Conservation (phyloP, 73 alveolate species). For the Paramecium tetraurelia region DNA sequence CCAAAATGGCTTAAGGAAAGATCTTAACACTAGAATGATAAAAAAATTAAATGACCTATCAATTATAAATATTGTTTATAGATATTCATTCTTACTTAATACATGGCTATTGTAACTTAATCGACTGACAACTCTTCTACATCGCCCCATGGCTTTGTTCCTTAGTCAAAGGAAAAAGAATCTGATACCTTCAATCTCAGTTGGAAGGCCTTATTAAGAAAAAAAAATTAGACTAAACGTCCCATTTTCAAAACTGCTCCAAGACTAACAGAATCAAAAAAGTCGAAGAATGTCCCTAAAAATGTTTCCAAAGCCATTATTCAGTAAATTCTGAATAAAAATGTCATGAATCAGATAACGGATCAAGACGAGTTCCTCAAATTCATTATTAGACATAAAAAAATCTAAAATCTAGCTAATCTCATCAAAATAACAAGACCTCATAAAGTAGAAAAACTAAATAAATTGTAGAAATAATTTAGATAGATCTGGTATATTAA, state of each 20-base stretch:
- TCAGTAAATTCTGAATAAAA: not conserved
- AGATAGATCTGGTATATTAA: not conserved
- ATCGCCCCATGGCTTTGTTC: not conserved
- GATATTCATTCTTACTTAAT: not conserved
- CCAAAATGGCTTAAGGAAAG: not conserved
- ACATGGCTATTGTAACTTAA: not conserved
- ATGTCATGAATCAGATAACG: not conserved
- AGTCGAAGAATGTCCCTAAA: not conserved
- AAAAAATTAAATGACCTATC: not conserved
- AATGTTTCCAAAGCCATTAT: not conserved
- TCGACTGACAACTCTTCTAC: not conserved
- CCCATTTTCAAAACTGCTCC: not conserved
- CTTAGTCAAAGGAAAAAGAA: not conserved
- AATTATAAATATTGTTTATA: not conserved
- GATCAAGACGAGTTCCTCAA: not conserved
- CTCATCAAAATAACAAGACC: not conserved
- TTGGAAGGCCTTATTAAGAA: not conserved
- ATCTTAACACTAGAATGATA: not conserved
- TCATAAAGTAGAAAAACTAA: not conserved
- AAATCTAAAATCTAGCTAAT: not conserved
- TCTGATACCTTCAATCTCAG: not conserved
- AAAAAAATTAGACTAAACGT: not conserved
- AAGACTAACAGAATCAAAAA: not conserved
- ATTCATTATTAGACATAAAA: not conserved
- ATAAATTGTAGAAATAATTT: not conserved